phyloP scores from a whole-genome alignment of 495 filamentous ascomycete species.

The Penicillium subrubescens region DNA sequence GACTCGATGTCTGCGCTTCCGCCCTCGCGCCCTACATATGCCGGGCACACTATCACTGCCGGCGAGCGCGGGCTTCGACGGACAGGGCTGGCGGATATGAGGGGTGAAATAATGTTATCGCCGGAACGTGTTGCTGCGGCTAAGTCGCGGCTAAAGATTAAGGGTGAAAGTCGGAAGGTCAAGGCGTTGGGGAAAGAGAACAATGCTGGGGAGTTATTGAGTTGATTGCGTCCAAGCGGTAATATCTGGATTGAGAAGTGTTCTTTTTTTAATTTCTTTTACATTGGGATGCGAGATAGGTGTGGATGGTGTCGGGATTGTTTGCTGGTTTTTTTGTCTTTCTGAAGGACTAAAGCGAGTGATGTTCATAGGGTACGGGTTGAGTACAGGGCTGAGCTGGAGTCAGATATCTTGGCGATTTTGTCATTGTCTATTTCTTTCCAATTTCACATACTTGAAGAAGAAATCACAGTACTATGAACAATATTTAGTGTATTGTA shows the following conservation, averaged over 20 bases:
- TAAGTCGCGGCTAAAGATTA: constrained; percentile 59
- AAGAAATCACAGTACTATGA: background rate
- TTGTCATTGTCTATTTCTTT: background rate
- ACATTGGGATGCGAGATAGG: constrained; percentile 1
- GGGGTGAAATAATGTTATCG: constrained; percentile 48
- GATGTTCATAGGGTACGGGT: background rate
- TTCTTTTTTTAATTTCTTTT: background rate
- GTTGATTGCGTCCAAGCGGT: background rate
- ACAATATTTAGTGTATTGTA: background rate
- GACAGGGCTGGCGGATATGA: constrained; percentile 32
- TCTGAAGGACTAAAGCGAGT: constrained; percentile 5
- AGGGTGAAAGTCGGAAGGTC: constrained; percentile 32
- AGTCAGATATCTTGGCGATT: background rate
- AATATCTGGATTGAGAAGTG: background rate
- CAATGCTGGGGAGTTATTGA: background rate
- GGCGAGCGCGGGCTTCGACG: constrained; percentile 44
- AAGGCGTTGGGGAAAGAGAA: constrained; percentile 39
- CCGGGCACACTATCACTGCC: constrained; percentile 24
- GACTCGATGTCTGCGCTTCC: constrained; percentile 25
- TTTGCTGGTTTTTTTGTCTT: background rate
- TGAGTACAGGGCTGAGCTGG: background rate
- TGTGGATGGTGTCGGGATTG: background rate
- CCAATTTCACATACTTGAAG: background rate
- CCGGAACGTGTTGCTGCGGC: constrained; percentile 65
- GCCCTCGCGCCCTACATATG: constrained; percentile 15